These are phyloP conservation scores for Ophiostoma piceae DNA, from an alignment of 2,329 filamentous ascomycete genomes.

Conservation along the genomic window DNA sequence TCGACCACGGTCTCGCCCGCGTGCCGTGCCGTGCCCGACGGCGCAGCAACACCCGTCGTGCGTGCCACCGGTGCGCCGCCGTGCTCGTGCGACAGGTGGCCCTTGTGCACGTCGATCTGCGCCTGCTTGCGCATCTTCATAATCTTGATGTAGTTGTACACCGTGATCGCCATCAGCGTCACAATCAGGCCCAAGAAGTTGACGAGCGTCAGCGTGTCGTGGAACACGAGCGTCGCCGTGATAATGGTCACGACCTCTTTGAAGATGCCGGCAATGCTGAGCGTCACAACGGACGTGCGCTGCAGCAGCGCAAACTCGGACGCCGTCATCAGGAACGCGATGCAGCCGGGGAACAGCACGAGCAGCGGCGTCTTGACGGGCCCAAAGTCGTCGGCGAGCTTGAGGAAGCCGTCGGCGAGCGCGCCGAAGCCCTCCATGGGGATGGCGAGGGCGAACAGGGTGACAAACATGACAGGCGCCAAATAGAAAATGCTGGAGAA, in stretches of 20 bases:
- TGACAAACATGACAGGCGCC: slow-evolving; percentile 92
- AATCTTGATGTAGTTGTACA: slow-evolving; percentile 95
- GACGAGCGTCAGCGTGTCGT: slow-evolving; percentile 79
- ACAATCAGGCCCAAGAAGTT: slow-evolving; percentile 84
- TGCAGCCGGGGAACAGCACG: slow-evolving; percentile 79
- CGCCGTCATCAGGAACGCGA: slow-evolving; percentile 95
- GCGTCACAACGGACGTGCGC: slow-evolving; percentile 89
- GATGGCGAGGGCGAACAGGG: slow-evolving; percentile 72
- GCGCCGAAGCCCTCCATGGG: slow-evolving; percentile 74
- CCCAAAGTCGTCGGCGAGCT: slow-evolving; percentile 64
- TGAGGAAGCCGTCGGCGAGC: slow-evolving; percentile 60
- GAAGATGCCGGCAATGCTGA: slow-evolving; percentile 96
- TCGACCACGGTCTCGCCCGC: background rate
- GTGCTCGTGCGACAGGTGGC: slow-evolving; percentile 29
- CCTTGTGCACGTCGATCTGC: slow-evolving; percentile 45
- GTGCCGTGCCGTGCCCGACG: background rate
- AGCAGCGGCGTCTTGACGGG: slow-evolving; percentile 61
- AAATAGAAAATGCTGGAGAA: slow-evolving; percentile 97
- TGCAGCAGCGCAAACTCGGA: slow-evolving; percentile 93
- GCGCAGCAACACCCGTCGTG: background rate
- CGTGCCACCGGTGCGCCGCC: background rate
- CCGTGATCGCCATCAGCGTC: slow-evolving; percentile 77
- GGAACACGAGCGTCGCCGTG: slow-evolving; percentile 80
- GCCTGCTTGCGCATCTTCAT: slow-evolving; percentile 80
- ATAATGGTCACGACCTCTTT: slow-evolving; percentile 97